Conservation (phyloP, 106 monocot species). For the Gastrodia elata region DNA sequence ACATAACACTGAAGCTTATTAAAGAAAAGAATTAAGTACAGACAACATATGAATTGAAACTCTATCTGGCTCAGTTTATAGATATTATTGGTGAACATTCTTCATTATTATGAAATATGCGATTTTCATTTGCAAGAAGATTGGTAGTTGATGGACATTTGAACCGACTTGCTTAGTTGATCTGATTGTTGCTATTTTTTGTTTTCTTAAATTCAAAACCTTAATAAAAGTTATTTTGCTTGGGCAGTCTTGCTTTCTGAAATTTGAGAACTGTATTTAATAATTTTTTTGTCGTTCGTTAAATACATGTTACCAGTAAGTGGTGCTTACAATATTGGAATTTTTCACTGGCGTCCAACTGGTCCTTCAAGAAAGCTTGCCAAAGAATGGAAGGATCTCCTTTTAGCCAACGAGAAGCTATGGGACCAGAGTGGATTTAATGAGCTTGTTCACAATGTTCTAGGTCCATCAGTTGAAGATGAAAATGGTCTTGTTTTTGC, state of each 20-base stretch:
- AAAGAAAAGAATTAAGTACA: neutral
- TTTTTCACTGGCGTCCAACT: conserved; percentile 92
- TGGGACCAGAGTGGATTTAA: conserved; percentile 95
- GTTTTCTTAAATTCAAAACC: neutral
- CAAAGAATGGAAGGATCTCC: conserved; percentile 82
- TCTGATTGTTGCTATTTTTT: neutral
- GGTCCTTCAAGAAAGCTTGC: conserved; percentile 57
- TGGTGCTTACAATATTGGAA: conserved; percentile 86
- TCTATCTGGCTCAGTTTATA: neutral
- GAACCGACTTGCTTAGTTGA: neutral
- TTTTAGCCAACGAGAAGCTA: conserved; percentile 60
- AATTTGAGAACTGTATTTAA: neutral
- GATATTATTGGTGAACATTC: neutral
- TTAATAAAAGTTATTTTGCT: neutral
- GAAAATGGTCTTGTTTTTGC: conserved; percentile 72
- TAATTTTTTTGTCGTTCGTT: neutral
- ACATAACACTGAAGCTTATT: neutral
- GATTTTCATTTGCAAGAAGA: neutral
- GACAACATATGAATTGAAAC: neutral
- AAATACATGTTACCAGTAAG: conserved; percentile 24
- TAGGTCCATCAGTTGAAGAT: conserved; percentile 59
- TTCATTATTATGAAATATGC: neutral
- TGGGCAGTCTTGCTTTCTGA: neutral
- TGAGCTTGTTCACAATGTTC: conserved; percentile 55
- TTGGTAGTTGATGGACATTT: neutral